Conservation (phyloP, 805 yeast species). For the Huiozyma sinensis region DNA sequence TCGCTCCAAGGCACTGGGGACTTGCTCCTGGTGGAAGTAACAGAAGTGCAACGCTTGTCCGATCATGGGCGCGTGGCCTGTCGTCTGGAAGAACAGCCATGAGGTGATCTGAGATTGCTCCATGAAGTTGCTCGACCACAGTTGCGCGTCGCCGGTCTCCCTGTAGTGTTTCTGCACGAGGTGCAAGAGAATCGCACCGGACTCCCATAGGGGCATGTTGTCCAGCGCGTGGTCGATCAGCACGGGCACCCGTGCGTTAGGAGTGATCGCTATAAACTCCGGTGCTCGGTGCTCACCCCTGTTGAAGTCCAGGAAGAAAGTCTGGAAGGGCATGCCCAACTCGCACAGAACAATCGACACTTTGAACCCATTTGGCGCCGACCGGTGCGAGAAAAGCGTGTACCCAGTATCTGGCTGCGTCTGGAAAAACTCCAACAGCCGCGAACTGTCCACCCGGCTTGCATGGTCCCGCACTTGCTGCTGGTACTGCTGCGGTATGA, state of each 20-base stretch:
- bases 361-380: constrained; percentile 94
- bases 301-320: constrained; percentile 78
- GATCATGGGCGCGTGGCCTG: constrained; percentile 98
- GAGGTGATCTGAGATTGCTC: constrained; percentile 79
- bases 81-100: constrained; percentile 91
- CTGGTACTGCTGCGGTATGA: constrained; percentile 6
- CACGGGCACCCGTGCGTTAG: constrained; percentile 93
- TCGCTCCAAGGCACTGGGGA: constrained; percentile 82
- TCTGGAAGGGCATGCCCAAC: constrained; percentile 64
- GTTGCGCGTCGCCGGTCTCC: constrained; percentile 55
- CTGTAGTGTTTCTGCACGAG: constrained; percentile 57
- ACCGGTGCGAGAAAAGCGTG: constrained; percentile 72
- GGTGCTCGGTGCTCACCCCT: constrained; percentile 89
- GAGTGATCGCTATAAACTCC: constrained; percentile 85
- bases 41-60: constrained; percentile 94
- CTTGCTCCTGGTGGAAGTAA: constrained; percentile 77
- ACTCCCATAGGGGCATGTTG: constrained; percentile 83
- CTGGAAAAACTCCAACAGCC: constrained; percentile 62
- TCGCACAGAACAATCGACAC: constrained; percentile 86
- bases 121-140: constrained; percentile 63
- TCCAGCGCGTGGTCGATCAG: constrained; percentile 78
- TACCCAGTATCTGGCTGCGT: constrained; percentile 74
- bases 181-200: constrained; percentile 83
- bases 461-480: constrained; percentile 27
- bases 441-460: constrained; percentile 35